Evolutionary conservation across 2,329 filamentous ascomycete genomes (phyloP).

Genomic region (Clonostachys solani): DNA sequence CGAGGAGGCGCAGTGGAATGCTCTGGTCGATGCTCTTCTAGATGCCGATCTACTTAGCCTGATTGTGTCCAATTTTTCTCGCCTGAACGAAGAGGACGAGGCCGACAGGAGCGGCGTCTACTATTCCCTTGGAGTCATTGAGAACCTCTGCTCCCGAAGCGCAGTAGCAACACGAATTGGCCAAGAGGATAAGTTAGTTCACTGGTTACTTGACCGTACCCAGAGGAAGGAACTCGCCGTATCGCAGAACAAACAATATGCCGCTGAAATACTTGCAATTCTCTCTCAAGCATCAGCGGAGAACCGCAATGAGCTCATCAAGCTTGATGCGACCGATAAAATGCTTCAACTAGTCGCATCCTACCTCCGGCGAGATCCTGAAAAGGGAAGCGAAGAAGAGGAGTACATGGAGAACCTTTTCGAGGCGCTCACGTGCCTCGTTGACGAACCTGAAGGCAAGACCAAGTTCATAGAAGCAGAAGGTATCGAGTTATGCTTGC

Average conservation of each 20-base stretch:
- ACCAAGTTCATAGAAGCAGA: constrained; percentile 81
- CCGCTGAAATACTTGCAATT: constrained; percentile 87
- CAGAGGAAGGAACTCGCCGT: constrained; percentile 64
- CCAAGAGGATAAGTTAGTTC: constrained; percentile 60
- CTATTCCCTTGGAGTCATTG: constrained; percentile 75
- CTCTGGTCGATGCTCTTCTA: constrained; percentile 62
- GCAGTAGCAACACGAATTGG: constrained; percentile 69
- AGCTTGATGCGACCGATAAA: constrained; percentile 69
- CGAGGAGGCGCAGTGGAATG: constrained; percentile 75
- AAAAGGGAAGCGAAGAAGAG: constrained; percentile 82
- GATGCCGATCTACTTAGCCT: constrained; percentile 71
- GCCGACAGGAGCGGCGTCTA: constrained; percentile 84
- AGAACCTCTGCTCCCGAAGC: constrained; percentile 75
- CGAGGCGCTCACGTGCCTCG: constrained; percentile 76
- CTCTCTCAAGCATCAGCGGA: constrained; percentile 70
- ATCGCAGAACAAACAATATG: constrained; percentile 91
- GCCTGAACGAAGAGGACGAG: constrained; percentile 70
- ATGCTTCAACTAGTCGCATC: constrained; percentile 79
- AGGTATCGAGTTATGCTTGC: constrained; percentile 83
- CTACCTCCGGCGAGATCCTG: constrained; percentile 83
- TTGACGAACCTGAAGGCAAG: constrained; percentile 73
- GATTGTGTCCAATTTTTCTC: constrained; percentile 70
- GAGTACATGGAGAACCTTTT: constrained; percentile 96
- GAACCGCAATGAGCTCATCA: constrained; percentile 60
- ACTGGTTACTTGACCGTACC: constrained; percentile 75